Base-by-base conservation (phyloP, 371 early-diverging fungal species). In the Dichotomocladium elegans region DNA sequence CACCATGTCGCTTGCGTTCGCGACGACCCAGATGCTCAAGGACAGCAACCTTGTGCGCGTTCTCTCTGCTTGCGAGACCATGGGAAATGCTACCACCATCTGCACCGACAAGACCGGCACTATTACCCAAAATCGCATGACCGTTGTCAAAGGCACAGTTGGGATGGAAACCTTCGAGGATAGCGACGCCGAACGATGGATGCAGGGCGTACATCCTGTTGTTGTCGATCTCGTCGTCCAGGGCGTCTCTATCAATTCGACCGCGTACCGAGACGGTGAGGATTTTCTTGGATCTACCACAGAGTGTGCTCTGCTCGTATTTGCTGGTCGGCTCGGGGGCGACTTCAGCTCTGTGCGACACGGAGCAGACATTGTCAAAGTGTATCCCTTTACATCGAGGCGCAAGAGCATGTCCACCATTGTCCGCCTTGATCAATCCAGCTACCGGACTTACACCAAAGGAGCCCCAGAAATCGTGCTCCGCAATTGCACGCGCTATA, bases 61-160 rank as follows among this genome's bases (percentile, higher is more conserved):
- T 31, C 77, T 98, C 48, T 80, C 91, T 14, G 94, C 99, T 3
- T 96, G 96, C 68, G 99, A 98, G 77, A 96, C 95, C 35, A 96
- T 96, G 96, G 96, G 97, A 34, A 90, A 90, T 57, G 94, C 95
- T 25, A 98, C 97, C 11, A 91, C 93, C 7, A 91, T 98, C 29
- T 97, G 97, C 77, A 89, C 94, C 0, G 97, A 98, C 77, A 97
- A 97, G 76, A 97, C 97, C 0, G 99, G 97, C 24, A 97, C 97
- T 1, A 74, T 97, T 53, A 97, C 97, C 0, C 88, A 91, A 69
- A 98, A 98, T 79, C 81, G 79, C 51, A 96, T 98, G 97, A 92
- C 93, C 1, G 93, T 96, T 4, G 92, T 92, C 8, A 79, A 86
- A 55, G 90, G 88, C 21, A 61, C 66, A 9, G 44, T 87, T 7